Percentiles rank a stretch among this genome's conserved stretches.
Conservation (phyloP, 208 protist genomes). For the Leishmania martiniquensis region DNA sequence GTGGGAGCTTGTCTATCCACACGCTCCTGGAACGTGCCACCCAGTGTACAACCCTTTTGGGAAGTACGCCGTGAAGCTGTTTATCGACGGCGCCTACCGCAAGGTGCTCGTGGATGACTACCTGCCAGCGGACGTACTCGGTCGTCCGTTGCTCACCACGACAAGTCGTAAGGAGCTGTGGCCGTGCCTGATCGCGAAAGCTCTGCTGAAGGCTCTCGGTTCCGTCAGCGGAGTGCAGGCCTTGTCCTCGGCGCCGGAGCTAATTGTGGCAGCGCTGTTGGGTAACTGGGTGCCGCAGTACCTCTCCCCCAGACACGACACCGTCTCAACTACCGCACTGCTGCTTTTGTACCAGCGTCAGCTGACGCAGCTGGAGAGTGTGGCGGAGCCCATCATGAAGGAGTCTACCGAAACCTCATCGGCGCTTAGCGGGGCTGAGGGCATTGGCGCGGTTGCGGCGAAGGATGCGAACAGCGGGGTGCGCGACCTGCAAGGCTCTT, state of each 20-base stretch:
- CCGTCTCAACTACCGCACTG: slow-evolving; percentile 39
- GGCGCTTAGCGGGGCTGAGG: neutral
- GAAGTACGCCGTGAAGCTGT: slow-evolving; percentile 92
- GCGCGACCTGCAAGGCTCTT: neutral
- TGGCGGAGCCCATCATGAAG: slow-evolving; percentile 15
- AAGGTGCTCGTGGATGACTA: slow-evolving; percentile 88
- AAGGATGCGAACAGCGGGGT: neutral
- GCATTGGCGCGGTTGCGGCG: neutral
- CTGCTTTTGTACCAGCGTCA: slow-evolving; percentile 42
- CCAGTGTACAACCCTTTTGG: slow-evolving; percentile 93
- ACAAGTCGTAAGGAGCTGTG: slow-evolving; percentile 84
- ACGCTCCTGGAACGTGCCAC: slow-evolving; percentile 77
- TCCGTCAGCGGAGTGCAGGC: slow-evolving; percentile 33
- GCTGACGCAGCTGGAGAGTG: slow-evolving; percentile 23
- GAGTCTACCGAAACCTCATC: neutral
- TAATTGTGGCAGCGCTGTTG: slow-evolving; percentile 59
- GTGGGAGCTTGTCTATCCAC: slow-evolving; percentile 91
- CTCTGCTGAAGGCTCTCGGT: slow-evolving; percentile 70
- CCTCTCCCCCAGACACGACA: slow-evolving; percentile 38
- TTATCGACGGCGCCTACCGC: slow-evolving; percentile 82
- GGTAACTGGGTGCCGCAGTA: slow-evolving; percentile 87
- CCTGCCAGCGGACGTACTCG: slow-evolving; percentile 84
- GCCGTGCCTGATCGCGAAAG: slow-evolving; percentile 88
- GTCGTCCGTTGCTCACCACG: slow-evolving; percentile 71
- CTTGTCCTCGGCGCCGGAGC: slow-evolving; percentile 60